Conservation (phyloP, 2,329 filamentous ascomycete species). For the Aspergillus sp. region DNA sequence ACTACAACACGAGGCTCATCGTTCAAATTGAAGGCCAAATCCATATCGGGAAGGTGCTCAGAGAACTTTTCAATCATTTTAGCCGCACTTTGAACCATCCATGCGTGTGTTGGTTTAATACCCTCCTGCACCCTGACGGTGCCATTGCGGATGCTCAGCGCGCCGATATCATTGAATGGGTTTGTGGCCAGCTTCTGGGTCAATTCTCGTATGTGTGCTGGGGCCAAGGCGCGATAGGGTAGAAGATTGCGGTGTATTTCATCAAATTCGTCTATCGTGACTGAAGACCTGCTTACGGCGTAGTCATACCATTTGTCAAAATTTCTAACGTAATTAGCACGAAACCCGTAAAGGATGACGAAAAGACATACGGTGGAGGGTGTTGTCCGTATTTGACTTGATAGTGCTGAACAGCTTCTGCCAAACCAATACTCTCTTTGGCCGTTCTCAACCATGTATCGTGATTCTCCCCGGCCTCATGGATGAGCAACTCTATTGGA, state of each 20-base stretch:
- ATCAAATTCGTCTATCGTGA: slow-evolving; percentile 65
- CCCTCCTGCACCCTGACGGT: slow-evolving; percentile 54
- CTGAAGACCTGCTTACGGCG: slow-evolving; percentile 55
- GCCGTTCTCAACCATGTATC: slow-evolving; percentile 55
- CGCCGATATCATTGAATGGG: slow-evolving; percentile 60
- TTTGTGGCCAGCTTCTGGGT: slow-evolving; percentile 59
- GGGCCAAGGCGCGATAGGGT: slow-evolving; percentile 59
- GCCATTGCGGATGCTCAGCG: slow-evolving; percentile 60
- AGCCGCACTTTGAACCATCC: slow-evolving; percentile 61
- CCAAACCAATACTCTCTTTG: slow-evolving; percentile 52
- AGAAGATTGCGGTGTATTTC: slow-evolving; percentile 61
- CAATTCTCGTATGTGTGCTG: slow-evolving; percentile 55
- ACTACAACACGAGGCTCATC: slow-evolving; percentile 63
- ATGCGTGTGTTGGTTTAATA: slow-evolving; percentile 59
- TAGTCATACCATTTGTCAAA: slow-evolving; percentile 66
- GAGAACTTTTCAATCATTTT: slow-evolving; percentile 60
- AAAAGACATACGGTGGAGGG: slow-evolving; percentile 56
- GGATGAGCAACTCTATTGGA: slow-evolving; percentile 61
- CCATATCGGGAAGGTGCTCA: slow-evolving; percentile 64
- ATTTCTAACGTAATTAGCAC: slow-evolving; percentile 37
- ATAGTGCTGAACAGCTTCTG: slow-evolving; percentile 58
- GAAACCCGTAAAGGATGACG: too few relatives aligned
- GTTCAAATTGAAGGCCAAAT: slow-evolving; percentile 66
- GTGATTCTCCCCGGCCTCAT: slow-evolving; percentile 53
- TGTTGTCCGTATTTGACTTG: slow-evolving; percentile 56